Evolutionary conservation across 352 stramenopile species (phyloP).

Genomic region (Lagenidium giganteum): DNA sequence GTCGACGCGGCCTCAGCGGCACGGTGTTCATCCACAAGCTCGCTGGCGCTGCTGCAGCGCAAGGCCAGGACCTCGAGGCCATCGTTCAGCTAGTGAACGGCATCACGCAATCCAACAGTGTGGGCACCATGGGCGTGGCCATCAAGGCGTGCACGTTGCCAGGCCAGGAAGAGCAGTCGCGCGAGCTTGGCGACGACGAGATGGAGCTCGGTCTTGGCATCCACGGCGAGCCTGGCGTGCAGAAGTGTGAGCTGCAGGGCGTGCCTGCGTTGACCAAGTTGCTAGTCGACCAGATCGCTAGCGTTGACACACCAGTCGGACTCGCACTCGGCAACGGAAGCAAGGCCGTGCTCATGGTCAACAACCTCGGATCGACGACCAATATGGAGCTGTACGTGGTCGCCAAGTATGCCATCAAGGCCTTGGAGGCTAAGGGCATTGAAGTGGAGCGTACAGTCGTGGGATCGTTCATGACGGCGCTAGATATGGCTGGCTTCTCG

Average conservation of each 20-base stretch:
- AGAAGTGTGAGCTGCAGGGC: slow-evolving; percentile 53
- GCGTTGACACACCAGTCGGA: slow-evolving; percentile 24
- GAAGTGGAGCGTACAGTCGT: slow-evolving; percentile 87
- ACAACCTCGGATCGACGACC: slow-evolving; percentile 94
- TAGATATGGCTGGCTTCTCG: slow-evolving; percentile 96
- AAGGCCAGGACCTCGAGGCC: slow-evolving; percentile 70
- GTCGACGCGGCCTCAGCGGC: slow-evolving; percentile 94
- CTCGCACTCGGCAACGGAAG: slow-evolving; percentile 30
- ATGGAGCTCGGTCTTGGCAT: slow-evolving; percentile 96
- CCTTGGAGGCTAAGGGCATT: slow-evolving; percentile 51
- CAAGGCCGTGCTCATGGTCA: slow-evolving; percentile 89
- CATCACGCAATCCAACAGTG: slow-evolving; percentile 44
- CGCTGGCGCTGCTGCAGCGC: slow-evolving; percentile 85
- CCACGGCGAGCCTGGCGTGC: slow-evolving; percentile 89
- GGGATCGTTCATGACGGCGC: slow-evolving; percentile 95
- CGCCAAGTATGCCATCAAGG: slow-evolving; percentile 69
- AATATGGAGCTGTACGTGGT: slow-evolving; percentile 96
- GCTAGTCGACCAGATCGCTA: slow-evolving; percentile 51
- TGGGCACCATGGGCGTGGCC: slow-evolving; percentile 94
- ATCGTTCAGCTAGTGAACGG: slow-evolving; percentile 64
- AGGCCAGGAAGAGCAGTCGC: slow-evolving; percentile 63
- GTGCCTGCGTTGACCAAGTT: slow-evolving; percentile 39
- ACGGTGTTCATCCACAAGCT: slow-evolving; percentile 98
- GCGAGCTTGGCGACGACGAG: slow-evolving; percentile 51
- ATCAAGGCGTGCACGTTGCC: slow-evolving; percentile 94